phyloP scores from a whole-genome alignment of 192 early-diverging fungal genomes.

The Gonapodya sp. region DNA sequence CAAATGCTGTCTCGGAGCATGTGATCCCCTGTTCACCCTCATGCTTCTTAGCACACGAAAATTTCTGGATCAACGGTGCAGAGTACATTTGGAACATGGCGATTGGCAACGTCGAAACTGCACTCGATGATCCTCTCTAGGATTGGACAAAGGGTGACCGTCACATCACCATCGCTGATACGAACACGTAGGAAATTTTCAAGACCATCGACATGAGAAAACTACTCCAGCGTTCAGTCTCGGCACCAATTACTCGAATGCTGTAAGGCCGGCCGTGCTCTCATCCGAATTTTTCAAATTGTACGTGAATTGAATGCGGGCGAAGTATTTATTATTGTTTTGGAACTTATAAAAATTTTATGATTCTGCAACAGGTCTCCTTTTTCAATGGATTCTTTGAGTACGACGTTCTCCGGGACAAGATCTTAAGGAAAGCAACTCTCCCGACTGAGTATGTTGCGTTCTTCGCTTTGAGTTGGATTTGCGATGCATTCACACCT shows the following conservation, averaged over 20 bases:
- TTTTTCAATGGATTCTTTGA: constrained; percentile 20
- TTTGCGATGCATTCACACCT: not conserved
- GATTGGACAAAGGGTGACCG: constrained; percentile 19
- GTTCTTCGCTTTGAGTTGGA: not conserved
- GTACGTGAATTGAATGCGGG: too few species aligned
- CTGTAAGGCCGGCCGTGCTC: constrained; percentile 13
- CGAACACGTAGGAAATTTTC: constrained; percentile 7
- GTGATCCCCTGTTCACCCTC: not conserved
- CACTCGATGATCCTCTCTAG: constrained; percentile 8
- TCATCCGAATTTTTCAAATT: constrained; percentile 10
- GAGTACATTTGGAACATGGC: constrained; percentile 17
- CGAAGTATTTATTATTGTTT: not conserved
- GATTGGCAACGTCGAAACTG: constrained; percentile 17
- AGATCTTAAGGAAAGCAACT: constrained; percentile 11
- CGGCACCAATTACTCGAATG: not conserved
- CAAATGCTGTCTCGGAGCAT: too few species aligned
- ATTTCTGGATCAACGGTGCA: constrained; percentile 3
- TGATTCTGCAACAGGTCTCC: constrained; percentile 10
- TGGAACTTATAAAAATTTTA: not conserved
- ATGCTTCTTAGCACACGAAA: not conserved
- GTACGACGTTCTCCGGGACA: constrained; percentile 15
- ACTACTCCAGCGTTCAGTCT: not conserved
- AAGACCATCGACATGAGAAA: constrained; percentile 10
- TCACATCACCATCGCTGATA: constrained; percentile 16
- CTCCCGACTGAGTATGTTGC: constrained; percentile 9